Base-by-base conservation (phyloP, 148 eudicot genomes). In the Vaccinium vitisidaea region DNA sequence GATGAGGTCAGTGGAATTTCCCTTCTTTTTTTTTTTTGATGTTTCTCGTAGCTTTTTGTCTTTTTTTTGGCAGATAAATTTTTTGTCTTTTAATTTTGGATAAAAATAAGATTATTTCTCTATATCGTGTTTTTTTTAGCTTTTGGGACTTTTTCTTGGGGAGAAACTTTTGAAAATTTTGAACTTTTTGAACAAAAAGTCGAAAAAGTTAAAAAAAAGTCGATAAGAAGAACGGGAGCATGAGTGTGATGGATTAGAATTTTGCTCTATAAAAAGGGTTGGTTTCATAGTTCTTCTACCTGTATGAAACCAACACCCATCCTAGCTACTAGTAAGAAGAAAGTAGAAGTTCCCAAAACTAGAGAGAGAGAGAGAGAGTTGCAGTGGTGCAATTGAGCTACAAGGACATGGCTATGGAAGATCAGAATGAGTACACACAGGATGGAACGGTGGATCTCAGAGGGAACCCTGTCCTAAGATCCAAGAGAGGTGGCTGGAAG, bases 371-470 rank as follows among this genome's bases (percentile, higher is more conserved):
- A 15, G 61, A 18, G 21, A 16, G 63, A 58, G 23, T 15, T 59
- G 9, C 10, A 52, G 54, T 52, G 0, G 11, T 52, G 65, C 23
- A 59, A 59, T 19, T 65, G 32, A 65, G 71, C 71, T 65, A 8
- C 6, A 10, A 67, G 23, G 32, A 67, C 73, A 53, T 53, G 73
- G 50, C 54, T 39, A 25, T 36, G 3, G 53, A 80, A 10, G 73
- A n/a, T 27, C 43, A 36, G 32, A 27, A 15, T 14, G 48, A 25
- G 8, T 69, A 82, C 27, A 82, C 84, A 67, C 13, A 69, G 25
- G 84, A 82, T 82, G 84, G 84, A 6, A 69, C 84, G 8, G 71
- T 46, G 81, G 81, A 79, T 79, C 81, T 79, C 65, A 53, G 30
- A 54, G 81, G 81, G 8, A 80, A 80, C 50, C 84, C 77, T 48